Conservation (phyloP, 2,329 filamentous ascomycete genomes). For the Alternaria triticina region DNA sequence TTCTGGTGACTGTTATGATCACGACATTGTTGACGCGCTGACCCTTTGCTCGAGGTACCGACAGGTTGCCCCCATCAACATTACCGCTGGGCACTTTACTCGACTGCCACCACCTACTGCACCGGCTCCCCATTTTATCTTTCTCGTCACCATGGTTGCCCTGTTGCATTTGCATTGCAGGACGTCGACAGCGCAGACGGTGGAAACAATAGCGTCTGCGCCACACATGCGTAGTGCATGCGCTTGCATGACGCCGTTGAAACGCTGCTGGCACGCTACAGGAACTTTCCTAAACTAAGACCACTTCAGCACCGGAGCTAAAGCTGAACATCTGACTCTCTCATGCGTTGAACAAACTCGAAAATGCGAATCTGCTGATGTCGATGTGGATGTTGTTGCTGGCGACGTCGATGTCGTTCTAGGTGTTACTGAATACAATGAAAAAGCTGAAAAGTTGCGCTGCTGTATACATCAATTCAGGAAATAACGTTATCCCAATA, state of each 20-base stretch:
- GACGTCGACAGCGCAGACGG: not conserved
- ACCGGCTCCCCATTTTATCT: not conserved
- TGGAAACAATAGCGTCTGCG: not conserved
- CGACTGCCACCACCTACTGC: not conserved
- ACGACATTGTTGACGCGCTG: not conserved
- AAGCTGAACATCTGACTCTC: not conserved
- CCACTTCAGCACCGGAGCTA: not conserved
- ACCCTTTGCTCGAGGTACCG: too few species aligned
- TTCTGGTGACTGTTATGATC: not conserved
- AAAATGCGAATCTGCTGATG: too few species aligned
- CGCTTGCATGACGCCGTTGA: not conserved
- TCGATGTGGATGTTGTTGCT: too few species aligned
- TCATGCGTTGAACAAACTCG: not conserved
- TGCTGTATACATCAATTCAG: too few species aligned
- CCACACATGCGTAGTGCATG: not conserved
- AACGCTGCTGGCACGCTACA: not conserved
- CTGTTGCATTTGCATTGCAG: not conserved
- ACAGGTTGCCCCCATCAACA: too few species aligned
- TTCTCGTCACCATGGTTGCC: not conserved
- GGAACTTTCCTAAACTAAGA: conserved; percentile 1
- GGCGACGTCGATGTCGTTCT: too few species aligned
- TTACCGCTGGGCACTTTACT: not conserved
- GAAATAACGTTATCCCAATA: too few species aligned
- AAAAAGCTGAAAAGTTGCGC: too few species aligned
- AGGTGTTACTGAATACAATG: too few species aligned